These are phyloP conservation scores for Lentinula boryana DNA, from an alignment of 768 basidiomycete species.

Conservation along the genomic window DNA sequence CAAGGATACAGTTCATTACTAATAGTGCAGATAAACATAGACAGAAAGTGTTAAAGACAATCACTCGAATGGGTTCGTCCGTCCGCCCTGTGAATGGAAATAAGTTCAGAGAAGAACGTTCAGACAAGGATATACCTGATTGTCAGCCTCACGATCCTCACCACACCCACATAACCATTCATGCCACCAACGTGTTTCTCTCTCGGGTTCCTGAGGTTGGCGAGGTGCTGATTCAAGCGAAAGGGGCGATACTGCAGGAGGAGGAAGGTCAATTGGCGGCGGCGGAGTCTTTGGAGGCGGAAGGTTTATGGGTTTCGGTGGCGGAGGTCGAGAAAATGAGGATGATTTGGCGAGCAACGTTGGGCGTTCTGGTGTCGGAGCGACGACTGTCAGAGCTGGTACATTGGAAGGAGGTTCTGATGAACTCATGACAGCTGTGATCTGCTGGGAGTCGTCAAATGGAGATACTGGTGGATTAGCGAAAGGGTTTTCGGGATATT, in stretches of 20 bases:
- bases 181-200: constrained; percentile 69
- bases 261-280: constrained; percentile 33
- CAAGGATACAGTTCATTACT: background rate
- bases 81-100: constrained; percentile 49
- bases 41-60: background rate
- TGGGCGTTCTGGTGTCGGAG: constrained; percentile 16
- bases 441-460: constrained; percentile 33
- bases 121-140: constrained; percentile 44
- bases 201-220: constrained; percentile 23
- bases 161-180: constrained; percentile 81
- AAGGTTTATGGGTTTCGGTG: constrained; percentile 55
- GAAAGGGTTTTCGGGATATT: constrained; percentile 36
- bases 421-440: constrained; percentile 17
- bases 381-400: background rate
- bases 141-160: constrained; percentile 68
- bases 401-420: constrained; percentile 10
- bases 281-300: constrained; percentile 57
- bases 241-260: constrained; percentile 26
- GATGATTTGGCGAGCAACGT: constrained; percentile 18
- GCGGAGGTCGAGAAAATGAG: constrained; percentile 25
- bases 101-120: background rate
- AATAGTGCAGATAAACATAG: background rate
- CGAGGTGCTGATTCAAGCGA: constrained; percentile 15
- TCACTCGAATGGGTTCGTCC: constrained; percentile 63
- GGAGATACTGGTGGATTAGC: constrained; percentile 43